Evolutionary conservation across 148 eudicot species (phyloP), one percentile per base, ranked within the genome.

Genomic region (Spergularia marina): DNA sequence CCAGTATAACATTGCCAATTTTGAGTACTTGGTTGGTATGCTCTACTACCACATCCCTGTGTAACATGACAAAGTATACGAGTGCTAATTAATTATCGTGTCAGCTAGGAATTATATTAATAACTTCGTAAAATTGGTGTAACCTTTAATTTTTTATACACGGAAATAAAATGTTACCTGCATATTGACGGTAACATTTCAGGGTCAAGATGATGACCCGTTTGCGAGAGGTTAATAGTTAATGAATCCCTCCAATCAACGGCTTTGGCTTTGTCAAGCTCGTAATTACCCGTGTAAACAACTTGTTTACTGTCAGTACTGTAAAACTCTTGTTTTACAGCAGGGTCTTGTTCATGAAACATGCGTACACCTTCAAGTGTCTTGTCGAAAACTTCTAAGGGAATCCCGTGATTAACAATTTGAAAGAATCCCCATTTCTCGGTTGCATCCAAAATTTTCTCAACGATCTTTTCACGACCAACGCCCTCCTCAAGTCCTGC

Each of bases 171-270:
- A 6, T 44, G 8, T 30, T 53, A 68, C 71, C 47, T 68, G 56
- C 71, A 68, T 4, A 68, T 20, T 4, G 55, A 0, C 2, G 71
- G 56, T n/a, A 68, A 18, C 63, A 58, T 18, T 58, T 58, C 25
- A 18, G 63, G 63, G 18, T 58, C 53, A n/a, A 39, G 0, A 34
- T 56, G 34, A n/a, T 41, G 30, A 30, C 36, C 36, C 18, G 30
- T 14, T n/a, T 41, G 25, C 6, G 12, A 0, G 10, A 49, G 23
- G 16, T 40, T 72, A 17, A 83, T 73, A 30, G 20, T 73, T 64
- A 87, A 65, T 11, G 85, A 70, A 23, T 87, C 90, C 77, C 86
- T 83, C 88, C 90, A 87, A 72, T 72, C 78, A 12, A 86, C 86
- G 40, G 80, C 69, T 12, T 49, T 23, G 0, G 85, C 77, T 6